A percentile compares a stretch with the other conserved stretches of the same genome.
These are phyloP conservation scores for Cylindrotheca closterium DNA, from an alignment of 108 stramenopile genomes.

Conservation along the genomic window DNA sequence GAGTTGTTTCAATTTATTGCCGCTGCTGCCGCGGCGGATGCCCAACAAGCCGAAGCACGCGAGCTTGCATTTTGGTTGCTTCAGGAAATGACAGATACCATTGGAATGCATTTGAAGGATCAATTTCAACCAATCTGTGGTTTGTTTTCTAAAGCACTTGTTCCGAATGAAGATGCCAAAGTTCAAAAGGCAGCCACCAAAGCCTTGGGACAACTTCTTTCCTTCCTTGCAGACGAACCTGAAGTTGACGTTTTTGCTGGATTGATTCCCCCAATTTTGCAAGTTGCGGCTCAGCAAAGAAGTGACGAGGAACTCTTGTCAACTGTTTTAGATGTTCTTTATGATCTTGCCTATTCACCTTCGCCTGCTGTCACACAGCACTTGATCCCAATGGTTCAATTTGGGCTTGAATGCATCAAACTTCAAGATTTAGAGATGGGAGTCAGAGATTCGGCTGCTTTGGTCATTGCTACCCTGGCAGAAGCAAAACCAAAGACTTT, in stretches of 20 bases:
- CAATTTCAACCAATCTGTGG: slow-evolving; percentile 75
- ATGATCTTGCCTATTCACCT: slow-evolving; percentile 79
- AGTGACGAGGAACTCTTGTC: slow-evolving; percentile 79
- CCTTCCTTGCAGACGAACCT: slow-evolving; percentile 72
- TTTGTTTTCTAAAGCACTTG: slow-evolving; percentile 75
- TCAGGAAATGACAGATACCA: slow-evolving; percentile 91
- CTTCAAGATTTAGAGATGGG: slow-evolving; percentile 70
- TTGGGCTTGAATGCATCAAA: slow-evolving; percentile 61
- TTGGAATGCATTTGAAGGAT: slow-evolving; percentile 76
- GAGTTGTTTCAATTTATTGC: slow-evolving; percentile 84
- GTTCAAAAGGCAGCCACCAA: slow-evolving; percentile 85
- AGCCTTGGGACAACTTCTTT: slow-evolving; percentile 78
- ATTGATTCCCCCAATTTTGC: slow-evolving; percentile 75
- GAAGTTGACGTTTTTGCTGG: slow-evolving; percentile 70
- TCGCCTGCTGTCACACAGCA: slow-evolving; percentile 50
- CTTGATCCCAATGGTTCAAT: slow-evolving; percentile 67
- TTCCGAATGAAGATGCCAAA: slow-evolving; percentile 45
- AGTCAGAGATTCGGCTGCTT: slow-evolving; percentile 83
- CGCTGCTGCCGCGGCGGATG: slow-evolving; percentile 44
- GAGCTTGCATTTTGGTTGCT: slow-evolving; percentile 93
- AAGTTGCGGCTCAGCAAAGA: slow-evolving; percentile 69
- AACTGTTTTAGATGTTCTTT: slow-evolving; percentile 86
- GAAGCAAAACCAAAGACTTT: slow-evolving; percentile 93
- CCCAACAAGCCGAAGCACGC: slow-evolving; percentile 60
- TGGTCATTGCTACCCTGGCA: slow-evolving; percentile 91